Evolutionary conservation across 2,329 filamentous ascomycete genomes (phyloP).

Genomic region (Colletotrichum costaricense): DNA sequence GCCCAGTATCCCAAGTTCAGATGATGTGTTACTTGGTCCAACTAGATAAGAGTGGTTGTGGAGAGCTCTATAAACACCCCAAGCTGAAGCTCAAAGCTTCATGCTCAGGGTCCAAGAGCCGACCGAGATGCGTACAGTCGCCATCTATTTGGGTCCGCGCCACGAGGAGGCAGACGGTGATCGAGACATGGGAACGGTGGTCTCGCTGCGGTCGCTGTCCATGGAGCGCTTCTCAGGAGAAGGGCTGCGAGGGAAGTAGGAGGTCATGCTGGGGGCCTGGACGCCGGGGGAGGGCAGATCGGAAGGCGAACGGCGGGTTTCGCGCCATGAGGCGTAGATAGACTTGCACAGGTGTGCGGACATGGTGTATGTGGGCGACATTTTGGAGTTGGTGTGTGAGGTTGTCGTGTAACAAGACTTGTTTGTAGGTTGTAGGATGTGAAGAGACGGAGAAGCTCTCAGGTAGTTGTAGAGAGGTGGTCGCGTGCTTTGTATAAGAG

Average conservation of each 20-base stretch:
- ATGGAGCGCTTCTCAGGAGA: slow-evolving; percentile 57
- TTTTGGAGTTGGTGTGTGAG: slow-evolving; percentile 43
- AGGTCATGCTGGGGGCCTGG: slow-evolving; percentile 42
- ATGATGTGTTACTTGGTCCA: neutral
- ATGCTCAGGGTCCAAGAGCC: neutral
- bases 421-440: neutral
- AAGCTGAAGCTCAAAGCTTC: neutral
- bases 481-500: slow-evolving; percentile 21
- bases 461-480: neutral
- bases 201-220: slow-evolving; percentile 56
- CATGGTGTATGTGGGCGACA: slow-evolving; percentile 72
- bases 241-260: slow-evolving; percentile 40
- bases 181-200: slow-evolving; percentile 42
- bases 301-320: slow-evolving; percentile 56
- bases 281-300: slow-evolving; percentile 43
- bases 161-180: slow-evolving; percentile 42
- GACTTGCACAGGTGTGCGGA: slow-evolving; percentile 71
- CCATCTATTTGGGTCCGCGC: slow-evolving; percentile 27
- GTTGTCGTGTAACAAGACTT: slow-evolving; percentile 1
- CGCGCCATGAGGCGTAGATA: slow-evolving; percentile 69
- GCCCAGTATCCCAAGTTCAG: neutral
- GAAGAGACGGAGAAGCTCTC: neutral
- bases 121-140: neutral
- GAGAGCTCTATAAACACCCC: neutral
- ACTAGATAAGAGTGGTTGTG: neutral